Evolutionary conservation across 129 eudicot genomes (phyloP).

Genomic region (Lactuca saligna): DNA sequence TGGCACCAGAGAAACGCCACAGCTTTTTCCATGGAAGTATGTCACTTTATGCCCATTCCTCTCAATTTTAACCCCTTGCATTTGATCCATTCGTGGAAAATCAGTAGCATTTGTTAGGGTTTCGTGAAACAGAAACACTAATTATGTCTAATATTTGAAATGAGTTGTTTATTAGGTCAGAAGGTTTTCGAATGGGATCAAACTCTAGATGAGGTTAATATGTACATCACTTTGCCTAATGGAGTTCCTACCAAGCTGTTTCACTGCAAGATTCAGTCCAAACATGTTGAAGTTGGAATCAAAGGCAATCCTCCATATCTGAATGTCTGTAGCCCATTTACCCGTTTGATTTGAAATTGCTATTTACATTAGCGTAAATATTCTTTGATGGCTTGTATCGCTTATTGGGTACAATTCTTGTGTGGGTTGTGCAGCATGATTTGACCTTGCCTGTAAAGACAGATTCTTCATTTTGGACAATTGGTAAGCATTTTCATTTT

Average conservation of each 20-base stretch:
- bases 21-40: constrained; percentile 73
- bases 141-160: constrained; percentile 10
- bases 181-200: constrained; percentile 97
- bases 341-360: neutral
- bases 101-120: constrained; percentile 8
- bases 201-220: constrained; percentile 91
- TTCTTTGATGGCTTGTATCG: constrained; percentile 4
- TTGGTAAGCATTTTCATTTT: constrained; percentile 43
- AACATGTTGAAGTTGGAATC: constrained; percentile 90
- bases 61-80: neutral
- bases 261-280: constrained; percentile 70
- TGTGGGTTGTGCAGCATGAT: constrained; percentile 64
- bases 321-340: constrained; percentile 39
- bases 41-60: constrained; percentile 34
- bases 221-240: constrained; percentile 74
- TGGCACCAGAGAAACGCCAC: constrained; percentile 89
- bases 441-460: constrained; percentile 75
- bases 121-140: neutral
- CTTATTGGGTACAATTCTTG: constrained; percentile 4
- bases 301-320: constrained; percentile 95
- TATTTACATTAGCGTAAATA: neutral
- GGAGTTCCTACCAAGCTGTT: constrained; percentile 73
- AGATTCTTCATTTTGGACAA: constrained; percentile 88
- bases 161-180: constrained; percentile 48
- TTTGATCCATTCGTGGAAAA: constrained; percentile 4